Base-by-base conservation (phyloP, 805 yeast genomes). In the Yarrowia deformans region DNA sequence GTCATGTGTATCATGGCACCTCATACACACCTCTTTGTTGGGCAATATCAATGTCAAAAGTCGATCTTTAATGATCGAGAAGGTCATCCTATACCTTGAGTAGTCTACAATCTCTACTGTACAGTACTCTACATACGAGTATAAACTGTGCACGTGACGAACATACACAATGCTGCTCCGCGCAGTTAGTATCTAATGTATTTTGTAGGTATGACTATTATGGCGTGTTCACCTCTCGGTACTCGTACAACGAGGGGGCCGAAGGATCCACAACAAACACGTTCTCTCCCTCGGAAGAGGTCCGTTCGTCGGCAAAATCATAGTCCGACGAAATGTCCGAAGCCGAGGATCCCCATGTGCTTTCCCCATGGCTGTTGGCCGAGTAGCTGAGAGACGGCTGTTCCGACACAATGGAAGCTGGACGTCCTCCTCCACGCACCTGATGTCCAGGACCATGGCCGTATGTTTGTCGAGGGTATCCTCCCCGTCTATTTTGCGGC, bases 201-300 rank as follows among this genome's bases (percentile, higher is more conserved):
- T 54, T 54, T 14, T 54, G 18, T 40, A 39, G 9, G 39, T 48
- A 29, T 18, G 29, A 23, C 29, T 23, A 23, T 18, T 42, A 40
- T 10, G 48, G 48, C 6, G 49, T 29, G 8, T 42, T 23, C n/a
- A 42, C 35, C 9, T 43, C 64, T 1, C 19, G 29, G 34, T 43
- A 43, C 4, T 45, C 66, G 8, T 60, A 60, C 34, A 60, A 14
- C 1, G 66, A 60, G 7, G 52, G 40, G 8, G 52, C 52, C 8
- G 66, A 60, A n/a, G 66, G 66, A 14, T 60, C 66, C 14, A 60
- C 66, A 8, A 60, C 66, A 19, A 60, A 52, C 45, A 60, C 66
- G 18, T 56, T 56, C 43, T 60, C 66, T 16, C 66, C 52, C 32
- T 60, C 66, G 29, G 52, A 43, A 32, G 66, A 60, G 3, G 66